A percentile compares a stretch with the other conserved stretches of the same genome.
Conservation (phyloP, 148 eudicot species). For the Persicaria tinctoria region DNA sequence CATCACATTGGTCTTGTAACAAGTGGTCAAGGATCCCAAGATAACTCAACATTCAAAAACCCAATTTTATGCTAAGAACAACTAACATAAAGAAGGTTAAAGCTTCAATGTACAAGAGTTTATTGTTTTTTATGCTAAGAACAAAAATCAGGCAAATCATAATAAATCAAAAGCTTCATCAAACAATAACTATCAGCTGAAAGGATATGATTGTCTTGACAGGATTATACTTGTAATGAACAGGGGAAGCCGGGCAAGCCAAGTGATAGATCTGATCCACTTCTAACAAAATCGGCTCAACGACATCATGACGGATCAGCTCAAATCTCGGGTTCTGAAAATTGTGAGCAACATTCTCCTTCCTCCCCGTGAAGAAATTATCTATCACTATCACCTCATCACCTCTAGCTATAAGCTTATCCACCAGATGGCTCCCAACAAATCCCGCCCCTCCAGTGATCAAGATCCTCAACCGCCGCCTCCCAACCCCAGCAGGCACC, state of each 20-base stretch:
- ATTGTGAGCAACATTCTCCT: constrained; percentile 84
- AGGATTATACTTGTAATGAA: constrained; percentile 90
- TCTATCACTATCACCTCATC: constrained; percentile 92
- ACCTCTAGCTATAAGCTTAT: constrained; percentile 63
- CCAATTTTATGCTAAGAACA: neutral
- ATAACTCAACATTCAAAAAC: neutral
- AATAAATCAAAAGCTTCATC: neutral
- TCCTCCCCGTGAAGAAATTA: constrained; percentile 85
- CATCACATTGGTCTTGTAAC: constrained; percentile 15
- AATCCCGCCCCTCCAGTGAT: constrained; percentile 95
- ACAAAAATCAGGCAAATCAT: too few species aligned
- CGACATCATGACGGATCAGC: constrained; percentile 90
- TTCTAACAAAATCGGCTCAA: constrained; percentile 75
- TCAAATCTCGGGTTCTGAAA: constrained; percentile 90
- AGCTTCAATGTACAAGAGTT: neutral
- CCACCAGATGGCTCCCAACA: constrained; percentile 84
- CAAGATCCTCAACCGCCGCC: constrained; percentile 69
- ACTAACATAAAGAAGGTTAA: neutral
- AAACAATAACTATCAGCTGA: neutral
- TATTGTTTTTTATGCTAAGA: too few species aligned
- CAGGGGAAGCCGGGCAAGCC: constrained; percentile 98
- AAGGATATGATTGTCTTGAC: constrained; percentile 99
- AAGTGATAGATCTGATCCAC: constrained; percentile 97
- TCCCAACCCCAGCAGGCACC: constrained; percentile 63
- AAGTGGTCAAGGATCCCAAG: constrained; percentile 8